Percentiles rank a stretch among this genome's conserved stretches.
Evolutionary conservation across 148 eudicot species (phyloP).

Genomic region (Rhododendron ferrugineum): DNA sequence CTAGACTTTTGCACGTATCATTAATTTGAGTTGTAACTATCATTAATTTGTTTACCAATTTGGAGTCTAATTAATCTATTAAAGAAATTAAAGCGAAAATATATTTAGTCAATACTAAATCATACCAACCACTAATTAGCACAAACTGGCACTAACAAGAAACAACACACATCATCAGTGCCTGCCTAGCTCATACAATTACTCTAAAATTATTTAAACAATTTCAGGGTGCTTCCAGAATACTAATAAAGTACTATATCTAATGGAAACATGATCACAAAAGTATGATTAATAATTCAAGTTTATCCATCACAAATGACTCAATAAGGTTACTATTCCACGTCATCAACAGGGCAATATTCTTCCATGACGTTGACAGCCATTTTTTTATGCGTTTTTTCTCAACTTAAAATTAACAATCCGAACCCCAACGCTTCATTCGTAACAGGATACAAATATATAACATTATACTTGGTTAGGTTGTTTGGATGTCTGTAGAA

Average conservation of each 20-base stretch:
- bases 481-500: too few species aligned
- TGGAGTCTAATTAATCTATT: not conserved
- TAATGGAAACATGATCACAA: not conserved
- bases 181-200: not conserved
- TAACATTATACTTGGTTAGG: not conserved
- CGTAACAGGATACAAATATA: not conserved
- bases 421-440: not conserved
- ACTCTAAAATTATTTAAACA: not conserved
- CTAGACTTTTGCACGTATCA: not conserved
- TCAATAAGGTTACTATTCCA: not conserved
- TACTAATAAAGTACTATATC: too few species aligned
- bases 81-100: not conserved
- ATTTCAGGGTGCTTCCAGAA: too few species aligned
- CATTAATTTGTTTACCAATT: not conserved
- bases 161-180: not conserved
- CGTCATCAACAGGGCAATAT: not conserved
- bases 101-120: not conserved
- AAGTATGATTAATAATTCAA: not conserved
- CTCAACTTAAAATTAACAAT: not conserved
- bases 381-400: not conserved
- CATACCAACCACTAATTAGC: not conserved
- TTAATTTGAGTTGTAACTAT: not conserved
- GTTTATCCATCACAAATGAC: not conserved
- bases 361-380: not conserved
- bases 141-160: not conserved